These are phyloP conservation scores for Microbotryum saponariae DNA, from an alignment of 1,284 basidiomycete species.

Conservation along the genomic window DNA sequence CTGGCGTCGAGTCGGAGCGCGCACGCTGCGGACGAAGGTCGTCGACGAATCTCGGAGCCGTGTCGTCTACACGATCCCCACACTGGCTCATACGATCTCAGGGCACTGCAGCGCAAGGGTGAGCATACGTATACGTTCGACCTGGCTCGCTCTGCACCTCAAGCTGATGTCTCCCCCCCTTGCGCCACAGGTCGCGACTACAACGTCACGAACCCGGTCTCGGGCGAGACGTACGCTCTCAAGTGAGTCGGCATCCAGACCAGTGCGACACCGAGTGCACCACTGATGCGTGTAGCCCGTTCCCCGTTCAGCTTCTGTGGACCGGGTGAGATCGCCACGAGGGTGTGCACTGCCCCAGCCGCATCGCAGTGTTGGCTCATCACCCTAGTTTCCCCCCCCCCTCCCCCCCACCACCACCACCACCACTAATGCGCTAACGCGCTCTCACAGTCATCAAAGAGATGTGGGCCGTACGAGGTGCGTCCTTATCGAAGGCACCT, in stretches of 20 bases:
- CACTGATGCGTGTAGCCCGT: slow-evolving; percentile 16
- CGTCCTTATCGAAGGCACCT: background rate
- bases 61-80: too few relatives aligned
- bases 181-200: background rate
- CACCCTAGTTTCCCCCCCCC: background rate
- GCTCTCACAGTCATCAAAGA: slow-evolving; percentile 50
- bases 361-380: background rate
- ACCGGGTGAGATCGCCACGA: background rate
- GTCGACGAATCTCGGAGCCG: too few relatives aligned
- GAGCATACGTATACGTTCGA: too few relatives aligned
- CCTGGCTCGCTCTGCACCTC: too few relatives aligned
- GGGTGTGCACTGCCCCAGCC: too few relatives aligned
- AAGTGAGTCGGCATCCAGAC: slow-evolving; percentile 1
- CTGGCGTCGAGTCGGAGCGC: too few relatives aligned
- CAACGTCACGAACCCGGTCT: background rate
- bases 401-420: slow-evolving; percentile 43
- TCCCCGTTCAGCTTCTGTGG: slow-evolving; percentile 19
- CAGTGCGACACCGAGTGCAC: slow-evolving; percentile 14
- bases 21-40: too few relatives aligned
- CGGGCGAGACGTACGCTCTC: background rate
- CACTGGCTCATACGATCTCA: background rate
- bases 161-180: background rate
- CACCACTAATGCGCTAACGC: slow-evolving; percentile 53
- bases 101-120: slow-evolving; percentile 1
- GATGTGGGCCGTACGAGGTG: slow-evolving; percentile 45